phyloP scores from a whole-genome alignment of 768 basidiomycete genomes.

The Tephrocybe sp. region DNA sequence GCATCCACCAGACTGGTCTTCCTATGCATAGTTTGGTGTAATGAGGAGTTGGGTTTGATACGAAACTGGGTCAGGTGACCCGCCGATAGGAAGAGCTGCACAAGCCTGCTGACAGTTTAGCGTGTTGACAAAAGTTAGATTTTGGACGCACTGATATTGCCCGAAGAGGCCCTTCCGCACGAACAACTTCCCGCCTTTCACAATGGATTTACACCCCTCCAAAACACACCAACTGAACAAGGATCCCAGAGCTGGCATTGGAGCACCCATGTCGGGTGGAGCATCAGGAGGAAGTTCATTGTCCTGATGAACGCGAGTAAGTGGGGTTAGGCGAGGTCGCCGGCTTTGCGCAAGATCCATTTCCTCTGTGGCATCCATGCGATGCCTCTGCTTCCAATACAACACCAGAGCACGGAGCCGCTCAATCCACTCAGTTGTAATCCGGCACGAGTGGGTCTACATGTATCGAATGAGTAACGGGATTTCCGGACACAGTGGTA shows the following conservation, averaged over 20 bases:
- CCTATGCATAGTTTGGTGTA: conserved; percentile 57
- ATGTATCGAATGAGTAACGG: neutral
- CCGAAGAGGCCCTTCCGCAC: conserved; percentile 69
- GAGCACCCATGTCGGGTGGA: conserved; percentile 50
- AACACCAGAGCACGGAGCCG: conserved; percentile 64
- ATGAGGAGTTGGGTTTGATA: conserved; percentile 53
- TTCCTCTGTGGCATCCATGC: conserved; percentile 73
- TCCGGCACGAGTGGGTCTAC: conserved; percentile 62
- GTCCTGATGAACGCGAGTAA: conserved; percentile 39
- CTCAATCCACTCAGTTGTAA: conserved; percentile 85
- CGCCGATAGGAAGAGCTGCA: conserved; percentile 71
- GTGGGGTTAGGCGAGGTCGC: conserved; percentile 62
- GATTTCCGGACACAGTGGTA: too few relatives aligned
- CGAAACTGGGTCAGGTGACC: conserved; percentile 76
- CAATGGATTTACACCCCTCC: conserved; percentile 74
- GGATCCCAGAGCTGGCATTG: conserved; percentile 56
- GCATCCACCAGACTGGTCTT: conserved; percentile 68
- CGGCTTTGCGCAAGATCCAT: conserved; percentile 74
- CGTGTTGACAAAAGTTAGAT: neutral
- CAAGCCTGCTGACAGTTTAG: conserved; percentile 42
- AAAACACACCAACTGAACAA: conserved; percentile 90
- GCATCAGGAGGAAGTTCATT: conserved; percentile 49
- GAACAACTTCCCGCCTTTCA: conserved; percentile 73
- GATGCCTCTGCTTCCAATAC: conserved; percentile 83
- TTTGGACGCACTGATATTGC: conserved; percentile 69